A percentile compares a stretch with the other conserved stretches of the same genome.
Evolutionary conservation across 2,329 filamentous ascomycete genomes (phyloP).

Genomic region (Talaromyces sp.): DNA sequence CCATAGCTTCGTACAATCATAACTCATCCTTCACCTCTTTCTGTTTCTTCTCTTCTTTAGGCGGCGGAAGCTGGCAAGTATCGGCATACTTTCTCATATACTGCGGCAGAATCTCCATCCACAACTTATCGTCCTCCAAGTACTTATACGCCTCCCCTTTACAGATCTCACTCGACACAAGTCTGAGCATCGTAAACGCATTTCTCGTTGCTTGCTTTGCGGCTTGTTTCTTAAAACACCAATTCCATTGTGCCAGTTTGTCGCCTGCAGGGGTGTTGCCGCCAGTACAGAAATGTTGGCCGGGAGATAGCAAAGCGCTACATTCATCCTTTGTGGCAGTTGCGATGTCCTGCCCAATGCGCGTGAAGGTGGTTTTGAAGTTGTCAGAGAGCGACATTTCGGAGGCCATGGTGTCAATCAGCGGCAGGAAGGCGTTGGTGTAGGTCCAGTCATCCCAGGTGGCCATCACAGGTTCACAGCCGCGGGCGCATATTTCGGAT

Average conservation of each 20-base stretch:
- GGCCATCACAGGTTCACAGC: constrained; percentile 16
- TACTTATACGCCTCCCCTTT: constrained; percentile 15
- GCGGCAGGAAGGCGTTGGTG: constrained; percentile 15
- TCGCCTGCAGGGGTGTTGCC: neutral
- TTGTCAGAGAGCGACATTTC: constrained; percentile 18
- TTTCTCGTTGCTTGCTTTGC: constrained; percentile 12
- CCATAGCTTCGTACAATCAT: constrained; percentile 2
- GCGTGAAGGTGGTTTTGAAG: constrained; percentile 17
- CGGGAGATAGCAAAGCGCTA: neutral
- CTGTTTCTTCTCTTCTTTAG: neutral
- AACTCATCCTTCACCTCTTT: constrained; percentile 12
- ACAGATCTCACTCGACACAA: constrained; percentile 18
- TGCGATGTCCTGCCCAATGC: constrained; percentile 16
- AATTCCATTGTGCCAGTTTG: constrained; percentile 17
- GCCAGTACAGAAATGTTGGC: constrained; percentile 14
- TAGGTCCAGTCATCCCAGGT: constrained; percentile 20
- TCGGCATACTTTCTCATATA: constrained; percentile 18
- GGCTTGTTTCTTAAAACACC: constrained; percentile 18
- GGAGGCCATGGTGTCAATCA: constrained; percentile 16
- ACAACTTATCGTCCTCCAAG: constrained; percentile 10
- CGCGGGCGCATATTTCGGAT: constrained; percentile 17
- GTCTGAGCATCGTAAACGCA: constrained; percentile 16
- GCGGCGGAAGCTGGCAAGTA: constrained; percentile 9
- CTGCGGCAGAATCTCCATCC: constrained; percentile 14
- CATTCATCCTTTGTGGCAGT: constrained; percentile 14